Evolutionary conservation across 139 green algal species (phyloP).

Genomic region (Picochlorum sp.): DNA sequence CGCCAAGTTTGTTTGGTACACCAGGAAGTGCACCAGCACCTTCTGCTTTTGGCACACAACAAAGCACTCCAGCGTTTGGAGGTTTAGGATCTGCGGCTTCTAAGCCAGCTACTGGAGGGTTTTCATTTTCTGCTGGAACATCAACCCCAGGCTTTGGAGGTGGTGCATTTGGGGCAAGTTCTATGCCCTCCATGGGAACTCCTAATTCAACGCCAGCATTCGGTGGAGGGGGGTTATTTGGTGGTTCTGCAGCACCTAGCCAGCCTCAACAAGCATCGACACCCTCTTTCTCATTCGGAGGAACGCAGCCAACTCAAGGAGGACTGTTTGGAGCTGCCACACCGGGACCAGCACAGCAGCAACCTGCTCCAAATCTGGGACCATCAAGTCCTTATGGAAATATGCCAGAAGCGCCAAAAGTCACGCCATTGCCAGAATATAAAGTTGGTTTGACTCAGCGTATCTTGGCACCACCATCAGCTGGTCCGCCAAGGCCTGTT

Average conservation of each 20-base stretch:
- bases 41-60: conserved; percentile 13
- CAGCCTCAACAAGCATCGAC: neutral
- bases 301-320: neutral
- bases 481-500: conserved; percentile 16
- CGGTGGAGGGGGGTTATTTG: neutral
- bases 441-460: conserved; percentile 60
- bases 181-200: neutral
- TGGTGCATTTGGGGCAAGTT: neutral
- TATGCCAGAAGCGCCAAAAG: conserved; percentile 31
- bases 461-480: conserved; percentile 17
- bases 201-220: conserved; percentile 8
- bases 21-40: neutral
- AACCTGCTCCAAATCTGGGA: neutral
- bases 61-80: conserved; percentile 18
- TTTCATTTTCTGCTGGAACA: conserved; percentile 5
- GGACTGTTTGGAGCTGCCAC: conserved; percentile 31
- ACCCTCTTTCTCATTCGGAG: conserved; percentile 3
- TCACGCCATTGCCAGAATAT: conserved; percentile 17
- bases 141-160: neutral
- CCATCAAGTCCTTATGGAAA: conserved; percentile 31
- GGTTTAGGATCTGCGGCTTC: conserved; percentile 1
- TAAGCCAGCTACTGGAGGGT: neutral
- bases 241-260: neutral
- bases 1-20: neutral
- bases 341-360: conserved; percentile 1